Evolutionary conservation across 345 rosid genomes (phyloP).

Genomic region (Cardiospermum halicacabum): DNA sequence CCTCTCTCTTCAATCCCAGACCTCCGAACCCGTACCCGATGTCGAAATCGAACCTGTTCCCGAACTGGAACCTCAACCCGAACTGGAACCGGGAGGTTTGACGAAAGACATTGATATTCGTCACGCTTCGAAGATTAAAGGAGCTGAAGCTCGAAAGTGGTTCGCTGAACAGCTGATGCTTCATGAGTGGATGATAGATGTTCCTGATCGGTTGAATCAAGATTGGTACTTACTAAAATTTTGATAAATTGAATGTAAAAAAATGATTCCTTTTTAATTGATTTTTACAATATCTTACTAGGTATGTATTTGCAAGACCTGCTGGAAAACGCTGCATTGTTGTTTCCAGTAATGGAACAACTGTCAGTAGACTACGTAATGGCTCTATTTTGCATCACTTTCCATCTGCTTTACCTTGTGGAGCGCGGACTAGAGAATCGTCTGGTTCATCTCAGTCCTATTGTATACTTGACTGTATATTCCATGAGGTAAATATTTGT

Average conservation of each 20-base stretch:
- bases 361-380: conserved; percentile 71
- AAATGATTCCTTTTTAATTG: background rate
- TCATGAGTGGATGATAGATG: conserved; percentile 97
- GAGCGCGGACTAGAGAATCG: conserved; percentile 56
- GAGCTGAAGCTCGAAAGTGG: conserved; percentile 74
- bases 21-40: conserved; percentile 35
- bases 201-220: conserved; percentile 59
- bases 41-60: conserved; percentile 28
- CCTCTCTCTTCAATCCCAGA: conserved; percentile 46
- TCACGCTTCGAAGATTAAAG: conserved; percentile 67
- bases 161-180: conserved; percentile 89
- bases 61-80: conserved; percentile 21
- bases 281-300: conserved; percentile 15
- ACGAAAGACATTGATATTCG: conserved; percentile 52
- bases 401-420: conserved; percentile 82
- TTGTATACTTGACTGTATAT: conserved; percentile 88
- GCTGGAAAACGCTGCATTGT: conserved; percentile 89
- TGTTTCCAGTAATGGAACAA: conserved; percentile 70
- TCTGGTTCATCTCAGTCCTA: conserved; percentile 71
- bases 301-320: conserved; percentile 84
- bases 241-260: background rate
- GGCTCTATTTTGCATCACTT: conserved; percentile 76
- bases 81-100: conserved; percentile 23
- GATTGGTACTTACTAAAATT: conserved; percentile 49
- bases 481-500: conserved; percentile 64